These are phyloP conservation scores for Inonotus obliquus DNA, from an alignment of 1,284 basidiomycete species.

Conservation along the genomic window DNA sequence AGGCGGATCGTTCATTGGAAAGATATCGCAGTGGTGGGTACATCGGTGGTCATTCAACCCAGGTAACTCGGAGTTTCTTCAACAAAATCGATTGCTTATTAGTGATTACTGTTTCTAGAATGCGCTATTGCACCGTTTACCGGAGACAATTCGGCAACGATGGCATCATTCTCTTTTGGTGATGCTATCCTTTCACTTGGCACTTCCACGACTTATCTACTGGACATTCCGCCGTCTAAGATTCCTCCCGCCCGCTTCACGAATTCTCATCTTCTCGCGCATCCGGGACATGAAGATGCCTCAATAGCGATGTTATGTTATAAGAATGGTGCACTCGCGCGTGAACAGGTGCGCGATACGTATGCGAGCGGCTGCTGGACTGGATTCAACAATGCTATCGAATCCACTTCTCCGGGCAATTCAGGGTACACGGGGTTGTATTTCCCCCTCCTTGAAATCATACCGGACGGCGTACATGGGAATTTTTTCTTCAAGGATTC, in stretches of 20 bases:
- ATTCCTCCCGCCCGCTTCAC: slow-evolving; percentile 64
- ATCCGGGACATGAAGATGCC: slow-evolving; percentile 56
- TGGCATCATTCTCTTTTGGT: slow-evolving; percentile 76
- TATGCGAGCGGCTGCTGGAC: slow-evolving; percentile 66
- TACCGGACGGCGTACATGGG: slow-evolving; percentile 69
- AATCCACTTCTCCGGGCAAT: slow-evolving; percentile 54
- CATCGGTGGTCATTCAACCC: slow-evolving; percentile 71
- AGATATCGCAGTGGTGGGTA: slow-evolving; percentile 68
- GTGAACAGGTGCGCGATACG: slow-evolving; percentile 74
- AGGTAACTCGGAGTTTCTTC: slow-evolving; percentile 35
- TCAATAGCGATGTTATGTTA: slow-evolving; percentile 81
- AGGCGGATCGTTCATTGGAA: slow-evolving; percentile 64
- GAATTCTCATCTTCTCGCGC: slow-evolving; percentile 68
- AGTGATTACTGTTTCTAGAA: slow-evolving; percentile 34
- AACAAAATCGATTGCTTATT: neutral
- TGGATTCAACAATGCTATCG: slow-evolving; percentile 66
- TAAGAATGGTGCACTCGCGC: slow-evolving; percentile 79
- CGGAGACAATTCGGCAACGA: slow-evolving; percentile 89
- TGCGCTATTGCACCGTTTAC: slow-evolving; percentile 85
- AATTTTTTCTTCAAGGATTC: slow-evolving; percentile 52
- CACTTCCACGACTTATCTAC: slow-evolving; percentile 84
- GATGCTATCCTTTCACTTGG: slow-evolving; percentile 89
- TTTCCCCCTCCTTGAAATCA: slow-evolving; percentile 82
- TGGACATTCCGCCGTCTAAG: slow-evolving; percentile 63
- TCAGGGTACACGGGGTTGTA: slow-evolving; percentile 61